Conservation (phyloP, 768 basidiomycete species). For the Psilocybe sp. region DNA sequence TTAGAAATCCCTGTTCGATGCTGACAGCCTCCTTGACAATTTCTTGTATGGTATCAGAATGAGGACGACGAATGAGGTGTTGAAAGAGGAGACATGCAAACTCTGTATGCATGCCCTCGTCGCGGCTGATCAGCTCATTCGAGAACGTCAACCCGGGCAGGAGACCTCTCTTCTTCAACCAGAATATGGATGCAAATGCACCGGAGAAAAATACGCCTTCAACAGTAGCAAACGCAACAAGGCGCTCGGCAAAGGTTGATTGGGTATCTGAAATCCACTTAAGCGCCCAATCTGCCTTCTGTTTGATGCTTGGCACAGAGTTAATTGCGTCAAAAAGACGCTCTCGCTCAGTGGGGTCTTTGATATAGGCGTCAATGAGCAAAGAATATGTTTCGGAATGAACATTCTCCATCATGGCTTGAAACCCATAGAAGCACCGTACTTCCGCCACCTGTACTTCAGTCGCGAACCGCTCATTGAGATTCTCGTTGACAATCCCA, state of each 20-base stretch:
- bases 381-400: no score
- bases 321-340: conserved; percentile 90
- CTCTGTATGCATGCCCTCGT: conserved; percentile 96
- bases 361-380: no score
- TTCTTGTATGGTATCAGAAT: conserved; percentile 65
- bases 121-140: conserved; percentile 93
- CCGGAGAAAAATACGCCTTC: no score
- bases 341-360: no score
- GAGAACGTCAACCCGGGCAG: conserved; percentile 97
- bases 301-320: conserved; percentile 86
- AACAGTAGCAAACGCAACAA: conserved; percentile 92
- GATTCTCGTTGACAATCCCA: conserved; percentile 95
- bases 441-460: conserved; percentile 93
- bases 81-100: conserved; percentile 90
- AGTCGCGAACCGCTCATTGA: conserved; percentile 88
- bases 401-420: conserved; percentile 98
- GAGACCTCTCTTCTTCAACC: conserved; percentile 94
- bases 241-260: conserved; percentile 83
- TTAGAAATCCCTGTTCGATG: conserved; percentile 86
- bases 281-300: conserved; percentile 93
- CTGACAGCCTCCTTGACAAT: conserved; percentile 83
- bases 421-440: conserved; percentile 95
- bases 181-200: no score
- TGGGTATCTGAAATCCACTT: conserved; percentile 80
- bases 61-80: conserved; percentile 77